Conservation (phyloP, 2,329 filamentous ascomycete species). For the Hymenoscyphus scutula region DNA sequence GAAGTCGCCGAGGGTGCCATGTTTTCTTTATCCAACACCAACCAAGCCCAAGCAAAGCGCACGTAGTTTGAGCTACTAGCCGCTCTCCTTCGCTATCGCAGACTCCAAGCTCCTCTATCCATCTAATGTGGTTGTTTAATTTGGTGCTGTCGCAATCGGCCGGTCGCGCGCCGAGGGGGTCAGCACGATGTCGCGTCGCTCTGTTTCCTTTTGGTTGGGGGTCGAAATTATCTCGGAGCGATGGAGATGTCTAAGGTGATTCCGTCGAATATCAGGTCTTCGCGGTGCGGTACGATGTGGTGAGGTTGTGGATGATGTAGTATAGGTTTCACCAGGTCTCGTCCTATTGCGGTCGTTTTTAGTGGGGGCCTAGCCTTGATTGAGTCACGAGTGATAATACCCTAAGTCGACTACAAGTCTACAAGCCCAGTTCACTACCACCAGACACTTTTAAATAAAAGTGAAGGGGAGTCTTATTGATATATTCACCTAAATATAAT, state of each 20-base stretch:
- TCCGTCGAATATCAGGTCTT: background rate
- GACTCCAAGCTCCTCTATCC: slow-evolving; percentile 20
- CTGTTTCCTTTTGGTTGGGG: slow-evolving; percentile 13
- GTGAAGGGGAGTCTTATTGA: no score
- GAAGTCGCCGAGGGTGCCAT: slow-evolving; percentile 35
- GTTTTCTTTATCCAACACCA: slow-evolving; percentile 6
- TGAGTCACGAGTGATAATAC: slow-evolving; percentile 30
- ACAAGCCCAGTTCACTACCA: background rate
- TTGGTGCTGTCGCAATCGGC: background rate
- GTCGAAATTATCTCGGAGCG: background rate
- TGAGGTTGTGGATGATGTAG: background rate
- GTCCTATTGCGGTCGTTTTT: background rate
- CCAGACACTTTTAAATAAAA: background rate
- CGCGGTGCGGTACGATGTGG: background rate
- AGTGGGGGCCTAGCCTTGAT: background rate
- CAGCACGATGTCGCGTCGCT: slow-evolving; percentile 3
- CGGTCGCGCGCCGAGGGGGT: background rate
- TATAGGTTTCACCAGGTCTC: background rate
- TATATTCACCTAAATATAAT: no score
- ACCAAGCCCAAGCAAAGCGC: slow-evolving; percentile 4
- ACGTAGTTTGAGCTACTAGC: slow-evolving; percentile 14
- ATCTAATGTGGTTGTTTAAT: slow-evolving; percentile 20
- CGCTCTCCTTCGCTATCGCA: slow-evolving; percentile 26
- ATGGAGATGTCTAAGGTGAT: background rate
- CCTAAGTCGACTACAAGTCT: slow-evolving; percentile 24